Evolutionary conservation across 1,139 yeast genomes (phyloP), one percentile per base, ranked within the genome.

Genomic region (Candida neerlandica): DNA sequence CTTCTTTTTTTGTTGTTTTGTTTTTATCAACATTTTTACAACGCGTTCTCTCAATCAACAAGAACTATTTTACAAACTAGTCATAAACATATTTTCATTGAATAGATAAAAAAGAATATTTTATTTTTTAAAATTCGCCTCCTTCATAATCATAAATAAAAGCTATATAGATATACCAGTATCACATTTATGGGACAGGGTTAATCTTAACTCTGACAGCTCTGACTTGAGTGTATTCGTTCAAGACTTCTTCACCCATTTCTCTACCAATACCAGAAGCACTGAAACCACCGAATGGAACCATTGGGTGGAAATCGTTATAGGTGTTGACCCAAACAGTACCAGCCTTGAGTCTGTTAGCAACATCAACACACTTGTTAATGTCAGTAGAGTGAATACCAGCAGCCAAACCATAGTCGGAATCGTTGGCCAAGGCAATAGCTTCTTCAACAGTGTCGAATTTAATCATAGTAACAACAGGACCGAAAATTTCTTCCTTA

Each of bases 201-300:
- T 41, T 38, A 11, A 39, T 12, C 40, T 32, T 38, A 30, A 81
- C 75, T 81, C 89, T 82, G 58, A 87, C 92, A 53, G 95, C 88
- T 81, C 89, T 89, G 62, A 75, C 75, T 74, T 89, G 94, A 55
- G 88, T 81, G 79, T 89, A 89, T 81, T 85, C 86, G 59, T 85
- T 89, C 61, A 89, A 80, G 48, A 91, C 95, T 67, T 86, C 91
- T 56, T 75, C 77, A 69, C 96, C 96, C 85, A 89, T 84, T 78
- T 89, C 96, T 75, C 96, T 86, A 65, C 96, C 96, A 67, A 87
- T 82, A 73, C 96, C 96, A 53, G 95, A 86, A 71, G 85, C 83
- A 66, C 86, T 85, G 81, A 75, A 89, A 58, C 96, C 96, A 65
- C 96, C 96, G 64, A 86, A 86, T 68, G 92, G 91, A 66, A 88